Percentiles rank a stretch among this genome's conserved stretches.
These are phyloP conservation scores for Pyrus betulifolia DNA, from an alignment of 306 rosid species.

Conservation along the genomic window DNA sequence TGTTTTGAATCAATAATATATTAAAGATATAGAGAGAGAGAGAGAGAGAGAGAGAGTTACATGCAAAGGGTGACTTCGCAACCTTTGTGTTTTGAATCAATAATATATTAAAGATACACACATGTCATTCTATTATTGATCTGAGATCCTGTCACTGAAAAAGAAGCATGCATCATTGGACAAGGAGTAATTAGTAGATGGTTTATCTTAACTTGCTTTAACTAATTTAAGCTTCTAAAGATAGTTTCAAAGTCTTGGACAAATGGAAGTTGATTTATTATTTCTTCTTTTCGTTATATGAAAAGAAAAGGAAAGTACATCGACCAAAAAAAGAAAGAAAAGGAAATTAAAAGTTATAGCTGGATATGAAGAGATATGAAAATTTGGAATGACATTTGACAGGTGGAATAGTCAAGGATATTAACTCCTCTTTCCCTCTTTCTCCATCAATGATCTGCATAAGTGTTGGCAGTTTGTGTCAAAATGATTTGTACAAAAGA, in stretches of 20 bases:
- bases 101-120: too few relatives aligned
- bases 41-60: too few relatives aligned
- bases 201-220: not conserved
- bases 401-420: slow-evolving; percentile 7
- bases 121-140: too few relatives aligned
- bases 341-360: not conserved
- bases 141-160: too few relatives aligned
- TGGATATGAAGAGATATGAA: not conserved
- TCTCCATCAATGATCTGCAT: slow-evolving; percentile 18
- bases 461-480: slow-evolving; percentile 27
- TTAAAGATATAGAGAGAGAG: too few relatives aligned
- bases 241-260: not conserved
- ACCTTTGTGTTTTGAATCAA: too few relatives aligned
- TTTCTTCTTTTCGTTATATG: not conserved
- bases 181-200: too few relatives aligned
- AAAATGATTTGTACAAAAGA: slow-evolving; percentile 16
- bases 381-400: slow-evolving; percentile 3
- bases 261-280: not conserved
- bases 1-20: too few relatives aligned
- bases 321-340: too few relatives aligned
- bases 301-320: not conserved
- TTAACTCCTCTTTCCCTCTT: slow-evolving; percentile 1
- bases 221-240: not conserved
- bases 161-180: too few relatives aligned
- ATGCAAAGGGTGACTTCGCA: too few relatives aligned